Evolutionary conservation across 2,329 filamentous ascomycete species (phyloP), one percentile per base, ranked within the genome.

Genomic region (Cladosporium halotolerans): DNA sequence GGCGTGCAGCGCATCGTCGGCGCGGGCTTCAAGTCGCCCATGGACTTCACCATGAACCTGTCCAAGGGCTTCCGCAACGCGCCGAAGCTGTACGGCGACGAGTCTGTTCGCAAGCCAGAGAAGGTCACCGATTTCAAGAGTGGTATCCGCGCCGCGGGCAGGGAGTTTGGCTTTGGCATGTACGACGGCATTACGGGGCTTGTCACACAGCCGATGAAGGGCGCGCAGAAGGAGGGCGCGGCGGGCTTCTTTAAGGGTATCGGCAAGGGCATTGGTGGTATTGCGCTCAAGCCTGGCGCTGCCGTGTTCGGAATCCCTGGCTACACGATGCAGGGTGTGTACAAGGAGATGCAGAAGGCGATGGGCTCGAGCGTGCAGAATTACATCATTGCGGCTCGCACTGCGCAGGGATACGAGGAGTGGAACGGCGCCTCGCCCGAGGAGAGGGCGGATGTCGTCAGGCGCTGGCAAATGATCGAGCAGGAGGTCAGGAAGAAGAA

Each of bases 61-160:
- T 85, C 90, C 0, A 87, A 86, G 67, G 91, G 91, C 0, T 95
- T 96, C 66, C 86, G 92, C 65, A 96, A 96, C 62, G 85, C 88
- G 5, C 90, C 91, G 0, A 85, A 82, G 60, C 74, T 96, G 1
- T 96, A 96, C 65, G 87, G 90, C 40, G 90, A 95, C 62, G 83
- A 88, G 1, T 91, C 84, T 1, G 83, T 96, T 1, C 79, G 88
- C 8, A 85, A 86, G n/a, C 74, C 80, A 1, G 86, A 89, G 54
- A 89, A 88, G 61, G 87, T 96, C 4, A 90, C 87, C 0, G 86
- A 84, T 48, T 73, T 95, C 46, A 78, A 82, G 49, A 88, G 84
- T 57, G 91, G 91, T 0, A 70, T 96, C 23, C 84, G 79, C 57
- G 84, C 89, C 42, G 91, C 90, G 41, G 60, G 60, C 11, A 68